These are phyloP conservation scores for Allomyces javanicus DNA, from an alignment of 192 early-diverging fungal species.

Conservation along the genomic window DNA sequence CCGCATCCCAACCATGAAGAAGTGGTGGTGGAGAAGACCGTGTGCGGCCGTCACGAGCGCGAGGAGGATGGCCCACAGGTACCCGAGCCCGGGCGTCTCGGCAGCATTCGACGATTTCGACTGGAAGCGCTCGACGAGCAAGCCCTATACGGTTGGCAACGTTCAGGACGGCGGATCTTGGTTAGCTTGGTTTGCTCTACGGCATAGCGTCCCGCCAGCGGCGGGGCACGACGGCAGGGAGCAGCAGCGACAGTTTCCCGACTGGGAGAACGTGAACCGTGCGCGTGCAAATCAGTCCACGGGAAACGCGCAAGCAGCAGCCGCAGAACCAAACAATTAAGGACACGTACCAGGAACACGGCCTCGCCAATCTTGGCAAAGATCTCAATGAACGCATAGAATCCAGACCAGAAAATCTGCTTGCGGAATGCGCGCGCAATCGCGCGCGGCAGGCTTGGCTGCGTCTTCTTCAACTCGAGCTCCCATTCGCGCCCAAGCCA, in stretches of 20 bases:
- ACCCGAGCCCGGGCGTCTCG: not conserved
- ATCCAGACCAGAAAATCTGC: not conserved
- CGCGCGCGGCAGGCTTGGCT: not conserved
- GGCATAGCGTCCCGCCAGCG: too few species aligned
- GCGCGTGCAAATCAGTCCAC: too few species aligned
- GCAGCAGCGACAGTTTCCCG: too few species aligned
- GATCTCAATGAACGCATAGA: not conserved
- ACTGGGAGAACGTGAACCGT: too few species aligned
- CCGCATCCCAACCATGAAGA: not conserved
- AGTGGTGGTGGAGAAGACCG: not conserved
- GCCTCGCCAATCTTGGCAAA: not conserved
- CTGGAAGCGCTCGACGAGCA: too few species aligned
- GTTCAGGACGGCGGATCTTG: too few species aligned
- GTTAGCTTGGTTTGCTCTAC: too few species aligned
- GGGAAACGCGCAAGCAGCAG: too few species aligned
- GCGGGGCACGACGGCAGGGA: too few species aligned
- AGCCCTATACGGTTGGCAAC: too few species aligned
- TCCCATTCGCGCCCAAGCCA: not conserved
- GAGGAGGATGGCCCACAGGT: not conserved
- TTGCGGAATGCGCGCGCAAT: not conserved
- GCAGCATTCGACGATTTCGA: not conserved
- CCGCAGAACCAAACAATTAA: too few species aligned
- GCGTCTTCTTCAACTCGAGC: not conserved
- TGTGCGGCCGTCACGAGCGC: not conserved
- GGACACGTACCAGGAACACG: not conserved